Evolutionary conservation across 169 alveolate genomes (phyloP).

Genomic region (Prorocentrum cordatum): DNA sequence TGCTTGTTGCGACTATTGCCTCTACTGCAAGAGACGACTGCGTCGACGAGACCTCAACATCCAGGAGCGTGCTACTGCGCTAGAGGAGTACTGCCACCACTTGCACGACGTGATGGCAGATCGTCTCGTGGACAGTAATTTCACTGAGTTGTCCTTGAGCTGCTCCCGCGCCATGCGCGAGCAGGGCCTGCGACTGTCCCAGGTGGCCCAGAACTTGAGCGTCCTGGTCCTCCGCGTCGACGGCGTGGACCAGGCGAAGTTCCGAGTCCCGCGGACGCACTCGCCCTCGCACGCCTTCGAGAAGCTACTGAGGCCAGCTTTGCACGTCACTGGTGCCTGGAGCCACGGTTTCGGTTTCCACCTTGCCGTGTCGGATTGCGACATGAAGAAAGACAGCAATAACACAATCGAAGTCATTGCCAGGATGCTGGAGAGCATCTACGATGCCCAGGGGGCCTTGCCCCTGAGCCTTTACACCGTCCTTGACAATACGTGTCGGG

Average conservation of each 20-base stretch:
- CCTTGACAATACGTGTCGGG: no score
- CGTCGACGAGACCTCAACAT: background rate
- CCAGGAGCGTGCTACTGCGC: background rate
- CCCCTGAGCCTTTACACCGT: no score
- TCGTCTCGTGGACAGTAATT: background rate
- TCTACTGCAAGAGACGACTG: background rate
- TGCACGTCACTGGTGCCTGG: background rate
- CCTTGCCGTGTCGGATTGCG: background rate
- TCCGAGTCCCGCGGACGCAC: background rate
- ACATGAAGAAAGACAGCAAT: background rate
- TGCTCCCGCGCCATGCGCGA: background rate
- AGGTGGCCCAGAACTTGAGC: background rate
- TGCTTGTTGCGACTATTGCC: background rate
- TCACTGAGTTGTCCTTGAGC: background rate
- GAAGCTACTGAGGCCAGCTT: background rate
- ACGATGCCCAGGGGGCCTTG: no score
- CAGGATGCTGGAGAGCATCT: no score
- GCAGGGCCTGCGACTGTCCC: background rate
- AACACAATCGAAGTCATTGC: no score
- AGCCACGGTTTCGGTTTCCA: background rate
- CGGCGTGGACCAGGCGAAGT: constrained; percentile 1
- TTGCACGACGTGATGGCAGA: background rate
- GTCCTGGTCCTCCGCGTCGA: background rate
- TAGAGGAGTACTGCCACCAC: background rate
- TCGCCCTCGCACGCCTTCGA: background rate